Percentiles rank a stretch among this genome's conserved stretches.
These are phyloP conservation scores for Dysphania ambrosioides DNA, from an alignment of 148 eudicot genomes.

Conservation along the genomic window DNA sequence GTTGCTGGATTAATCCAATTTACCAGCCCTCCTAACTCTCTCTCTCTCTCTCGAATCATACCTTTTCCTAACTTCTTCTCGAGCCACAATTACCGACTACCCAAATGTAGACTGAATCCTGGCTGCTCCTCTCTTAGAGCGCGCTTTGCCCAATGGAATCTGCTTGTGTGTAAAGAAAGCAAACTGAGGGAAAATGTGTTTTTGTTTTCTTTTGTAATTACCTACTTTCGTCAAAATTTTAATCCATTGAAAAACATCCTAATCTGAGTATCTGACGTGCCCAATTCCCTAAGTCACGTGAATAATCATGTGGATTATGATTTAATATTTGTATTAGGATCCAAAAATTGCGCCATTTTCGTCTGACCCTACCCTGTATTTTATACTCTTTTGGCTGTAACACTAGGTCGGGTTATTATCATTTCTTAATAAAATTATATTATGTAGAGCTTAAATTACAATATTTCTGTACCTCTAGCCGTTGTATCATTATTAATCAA, in stretches of 20 bases:
- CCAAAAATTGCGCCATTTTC: slow-evolving; percentile 31
- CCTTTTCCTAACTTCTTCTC: not conserved
- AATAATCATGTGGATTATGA: slow-evolving; percentile 27
- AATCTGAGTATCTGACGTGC: slow-evolving; percentile 22
- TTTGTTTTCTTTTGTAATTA: not conserved
- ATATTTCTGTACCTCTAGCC: not conserved
- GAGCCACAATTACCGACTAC: not conserved
- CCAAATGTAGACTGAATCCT: not conserved
- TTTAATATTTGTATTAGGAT: slow-evolving; percentile 15
- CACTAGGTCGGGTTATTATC: not conserved
- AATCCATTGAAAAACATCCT: slow-evolving; percentile 29
- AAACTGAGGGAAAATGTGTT: not conserved
- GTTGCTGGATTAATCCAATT: too few species aligned
- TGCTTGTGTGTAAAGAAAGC: slow-evolving; percentile 19
- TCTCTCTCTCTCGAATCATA: not conserved
- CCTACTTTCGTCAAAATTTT: slow-evolving; percentile 13
- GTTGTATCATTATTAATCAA: slow-evolving; percentile 5
- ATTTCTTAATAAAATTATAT: not conserved
- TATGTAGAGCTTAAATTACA: too few species aligned
- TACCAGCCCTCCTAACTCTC: too few species aligned
- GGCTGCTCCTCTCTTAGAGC: not conserved
- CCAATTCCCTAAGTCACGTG: slow-evolving; percentile 35
- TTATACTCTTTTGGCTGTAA: slow-evolving; percentile 10
- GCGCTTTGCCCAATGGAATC: slow-evolving; percentile 14
- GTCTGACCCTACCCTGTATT: slow-evolving; percentile 14